These are phyloP conservation scores for Penicillium atrosanguineum DNA, from an alignment of 495 filamentous ascomycete genomes.

Conservation along the genomic window DNA sequence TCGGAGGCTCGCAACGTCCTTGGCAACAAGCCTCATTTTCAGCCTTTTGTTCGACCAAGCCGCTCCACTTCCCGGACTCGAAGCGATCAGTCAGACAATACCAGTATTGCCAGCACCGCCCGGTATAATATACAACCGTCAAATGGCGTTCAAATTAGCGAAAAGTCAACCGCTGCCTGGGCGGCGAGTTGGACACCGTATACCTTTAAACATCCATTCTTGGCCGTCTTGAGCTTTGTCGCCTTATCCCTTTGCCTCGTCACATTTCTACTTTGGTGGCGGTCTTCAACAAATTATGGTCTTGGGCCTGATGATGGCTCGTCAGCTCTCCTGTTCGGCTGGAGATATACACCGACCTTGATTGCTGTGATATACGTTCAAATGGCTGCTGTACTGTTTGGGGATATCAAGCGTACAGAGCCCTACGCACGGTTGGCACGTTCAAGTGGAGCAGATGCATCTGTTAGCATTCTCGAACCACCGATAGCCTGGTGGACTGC, in stretches of 20 bases:
- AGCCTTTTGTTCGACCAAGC: constrained; percentile 9
- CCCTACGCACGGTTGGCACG: constrained; percentile 32
- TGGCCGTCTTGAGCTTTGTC: constrained; percentile 8
- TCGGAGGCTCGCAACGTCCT: constrained; percentile 10
- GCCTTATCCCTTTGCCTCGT: constrained; percentile 6
- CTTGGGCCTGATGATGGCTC: constrained; percentile 29
- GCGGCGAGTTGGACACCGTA: constrained; percentile 13
- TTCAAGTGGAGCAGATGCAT: constrained; percentile 21
- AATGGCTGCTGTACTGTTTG: constrained; percentile 22
- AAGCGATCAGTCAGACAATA: not conserved
- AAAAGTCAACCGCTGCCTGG: not conserved
- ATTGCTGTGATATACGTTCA: constrained; percentile 33
- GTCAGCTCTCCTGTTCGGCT: constrained; percentile 27
- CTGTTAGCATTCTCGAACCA: constrained; percentile 21
- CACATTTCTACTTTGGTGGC: constrained; percentile 16
- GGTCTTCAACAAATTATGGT: constrained; percentile 23
- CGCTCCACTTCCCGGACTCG: constrained; percentile 6
- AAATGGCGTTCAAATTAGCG: not conserved
- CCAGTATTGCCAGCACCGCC: not conserved
- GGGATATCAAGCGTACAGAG: constrained; percentile 35
- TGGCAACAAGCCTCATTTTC: constrained; percentile 8
- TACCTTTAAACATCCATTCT: constrained; percentile 8
- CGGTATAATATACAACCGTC: not conserved
- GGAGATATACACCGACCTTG: constrained; percentile 32
- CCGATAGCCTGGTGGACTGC: constrained; percentile 28